These are phyloP conservation scores for Xerocomus amazonicus DNA, from an alignment of 1,284 basidiomycete species.

Conservation along the genomic window DNA sequence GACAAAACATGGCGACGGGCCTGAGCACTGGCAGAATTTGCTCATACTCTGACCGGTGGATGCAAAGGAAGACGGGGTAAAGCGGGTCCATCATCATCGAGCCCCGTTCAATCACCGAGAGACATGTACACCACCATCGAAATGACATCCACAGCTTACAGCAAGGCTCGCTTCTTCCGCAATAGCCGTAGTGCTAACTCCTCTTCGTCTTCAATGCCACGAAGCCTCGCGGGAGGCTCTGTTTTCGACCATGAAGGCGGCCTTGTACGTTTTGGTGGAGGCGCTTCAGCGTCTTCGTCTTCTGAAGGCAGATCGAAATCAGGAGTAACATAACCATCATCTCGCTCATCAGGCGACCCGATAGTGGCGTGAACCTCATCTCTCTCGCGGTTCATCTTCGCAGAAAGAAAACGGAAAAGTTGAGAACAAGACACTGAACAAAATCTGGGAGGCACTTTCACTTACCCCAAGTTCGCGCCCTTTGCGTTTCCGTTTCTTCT, in stretches of 20 bases:
- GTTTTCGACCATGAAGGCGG: conserved; percentile 6
- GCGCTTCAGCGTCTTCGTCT: conserved; percentile 38
- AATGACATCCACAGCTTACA: conserved; percentile 5
- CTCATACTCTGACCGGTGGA: conserved; percentile 5
- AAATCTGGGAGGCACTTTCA: conserved; percentile 9
- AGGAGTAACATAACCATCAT: conserved; percentile 73
- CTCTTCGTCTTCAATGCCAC: conserved; percentile 49
- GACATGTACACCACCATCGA: neutral
- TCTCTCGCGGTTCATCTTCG: conserved; percentile 23
- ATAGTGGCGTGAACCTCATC: conserved; percentile 29
- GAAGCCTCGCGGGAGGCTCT: conserved; percentile 8
- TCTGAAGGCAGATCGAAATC: conserved; percentile 59
- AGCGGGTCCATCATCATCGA: neutral
- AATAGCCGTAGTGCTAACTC: conserved; percentile 47
- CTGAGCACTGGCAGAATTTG: conserved; percentile 19
- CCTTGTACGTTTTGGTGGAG: conserved; percentile 42
- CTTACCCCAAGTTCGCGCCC: conserved; percentile 62
- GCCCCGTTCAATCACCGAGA: neutral
- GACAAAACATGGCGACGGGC: neutral
- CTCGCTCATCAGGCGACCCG: conserved; percentile 41
- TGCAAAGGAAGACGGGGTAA: neutral
- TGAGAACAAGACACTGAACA: conserved; percentile 1
- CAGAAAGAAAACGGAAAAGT: conserved; percentile 2
- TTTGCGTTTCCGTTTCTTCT: conserved; percentile 87
- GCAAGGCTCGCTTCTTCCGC: conserved; percentile 20